Conservation (phyloP, 306 rosid species). For the Dalbergia cochinchinensis region DNA sequence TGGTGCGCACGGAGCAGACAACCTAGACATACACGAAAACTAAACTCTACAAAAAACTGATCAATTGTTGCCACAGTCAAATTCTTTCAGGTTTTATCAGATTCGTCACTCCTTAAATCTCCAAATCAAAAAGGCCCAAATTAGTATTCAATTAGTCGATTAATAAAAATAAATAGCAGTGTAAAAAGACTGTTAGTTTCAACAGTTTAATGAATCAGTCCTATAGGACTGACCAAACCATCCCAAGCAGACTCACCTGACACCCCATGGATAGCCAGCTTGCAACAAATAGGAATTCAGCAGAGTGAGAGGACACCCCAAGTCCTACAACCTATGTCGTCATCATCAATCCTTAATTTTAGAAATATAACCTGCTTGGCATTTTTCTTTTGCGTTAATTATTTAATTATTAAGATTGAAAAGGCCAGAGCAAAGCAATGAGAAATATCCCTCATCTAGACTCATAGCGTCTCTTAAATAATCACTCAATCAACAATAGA, state of each 20-base stretch:
- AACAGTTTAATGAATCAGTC: conserved; percentile 24
- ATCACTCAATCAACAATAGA: neutral
- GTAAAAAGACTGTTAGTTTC: conserved; percentile 2
- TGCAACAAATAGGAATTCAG: neutral
- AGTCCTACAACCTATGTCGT: conserved; percentile 6
- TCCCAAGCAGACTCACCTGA: conserved; percentile 18
- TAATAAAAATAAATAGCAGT: conserved; percentile 2
- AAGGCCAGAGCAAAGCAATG: neutral
- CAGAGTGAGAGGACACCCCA: conserved; percentile 5
- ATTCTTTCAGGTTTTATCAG: conserved; percentile 33
- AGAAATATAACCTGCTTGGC: neutral
- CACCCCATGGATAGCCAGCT: conserved; percentile 18
- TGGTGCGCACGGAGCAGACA: neutral
- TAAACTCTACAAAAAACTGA: conserved; percentile 10
- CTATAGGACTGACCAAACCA: conserved; percentile 14
- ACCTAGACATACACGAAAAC: neutral
- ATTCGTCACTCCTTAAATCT: conserved; percentile 11
- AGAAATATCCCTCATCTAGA: neutral
- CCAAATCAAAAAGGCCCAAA: conserved; percentile 33
- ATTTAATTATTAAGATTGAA: neutral
- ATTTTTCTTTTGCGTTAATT: neutral
- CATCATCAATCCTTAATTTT: conserved; percentile 15
- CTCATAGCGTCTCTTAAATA: neutral
- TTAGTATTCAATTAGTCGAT: conserved; percentile 12
- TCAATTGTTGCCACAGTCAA: conserved; percentile 21